phyloP scores from a whole-genome alignment of 345 rosid species.

The Limnanthes douglasii region DNA sequence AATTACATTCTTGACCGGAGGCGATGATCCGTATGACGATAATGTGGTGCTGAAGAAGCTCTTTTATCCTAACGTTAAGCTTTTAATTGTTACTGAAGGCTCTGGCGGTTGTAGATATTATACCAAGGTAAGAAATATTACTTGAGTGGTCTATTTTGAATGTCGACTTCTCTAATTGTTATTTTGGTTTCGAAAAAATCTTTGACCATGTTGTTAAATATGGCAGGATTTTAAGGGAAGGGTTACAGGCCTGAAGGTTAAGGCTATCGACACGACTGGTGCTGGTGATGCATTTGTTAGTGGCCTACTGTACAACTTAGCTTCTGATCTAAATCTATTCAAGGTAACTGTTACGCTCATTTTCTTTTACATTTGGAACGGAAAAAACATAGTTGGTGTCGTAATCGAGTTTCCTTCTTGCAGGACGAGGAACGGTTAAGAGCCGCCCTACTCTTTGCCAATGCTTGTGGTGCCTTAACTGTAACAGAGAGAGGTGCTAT shows the following conservation, averaged over 20 bases:
- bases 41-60: conserved; percentile 50
- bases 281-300: conserved; percentile 84
- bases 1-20: conserved; percentile 62
- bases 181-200: background rate
- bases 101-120: conserved; percentile 86
- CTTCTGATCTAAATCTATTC: conserved; percentile 30
- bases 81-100: conserved; percentile 88
- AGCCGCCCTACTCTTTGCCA: conserved; percentile 65
- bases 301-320: conserved; percentile 45
- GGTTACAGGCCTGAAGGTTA: conserved; percentile 52
- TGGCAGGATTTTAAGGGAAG: conserved; percentile 55
- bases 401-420: background rate
- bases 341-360: conserved; percentile 15
- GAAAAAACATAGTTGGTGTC: background rate
- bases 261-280: conserved; percentile 67
- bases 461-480: conserved; percentile 76
- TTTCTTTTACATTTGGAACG: background rate
- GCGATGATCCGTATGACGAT: conserved; percentile 49
- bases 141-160: background rate
- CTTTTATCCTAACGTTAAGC: conserved; percentile 68
- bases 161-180: background rate
- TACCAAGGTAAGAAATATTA: conserved; percentile 33
- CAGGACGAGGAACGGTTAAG: conserved; percentile 78
- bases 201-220: background rate
- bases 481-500: conserved; percentile 93